Conservation (phyloP, 2,329 filamentous ascomycete species). For the Byssochlamys sp. region DNA sequence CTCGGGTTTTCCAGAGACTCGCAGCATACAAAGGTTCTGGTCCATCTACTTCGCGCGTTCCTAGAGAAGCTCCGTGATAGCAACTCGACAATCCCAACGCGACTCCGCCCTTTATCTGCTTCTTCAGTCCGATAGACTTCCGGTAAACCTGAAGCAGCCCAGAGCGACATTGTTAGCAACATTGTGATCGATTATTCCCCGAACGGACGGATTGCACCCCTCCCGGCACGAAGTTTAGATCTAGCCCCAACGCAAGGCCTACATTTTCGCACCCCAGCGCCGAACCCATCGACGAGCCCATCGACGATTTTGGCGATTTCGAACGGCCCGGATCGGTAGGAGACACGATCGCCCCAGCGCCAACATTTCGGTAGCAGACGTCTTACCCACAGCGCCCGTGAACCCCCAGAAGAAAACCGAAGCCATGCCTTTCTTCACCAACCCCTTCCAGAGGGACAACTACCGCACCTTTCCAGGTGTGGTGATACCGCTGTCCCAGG, state of each 20-base stretch:
- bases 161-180: background rate
- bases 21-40: background rate
- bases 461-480: slow-evolving; percentile 41
- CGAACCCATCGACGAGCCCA: background rate
- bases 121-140: background rate
- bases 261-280: background rate
- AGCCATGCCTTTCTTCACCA: slow-evolving; percentile 27
- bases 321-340: background rate
- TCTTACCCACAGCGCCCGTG: background rate
- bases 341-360: background rate
- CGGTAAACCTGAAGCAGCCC: background rate
- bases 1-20: background rate
- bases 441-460: slow-evolving; percentile 44
- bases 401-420: background rate
- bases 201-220: background rate
- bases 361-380: background rate
- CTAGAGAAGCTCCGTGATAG: background rate
- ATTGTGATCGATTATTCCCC: background rate
- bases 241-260: slow-evolving; percentile 3
- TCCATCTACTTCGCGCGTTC: background rate
- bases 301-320: no score
- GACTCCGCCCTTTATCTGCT: background rate
- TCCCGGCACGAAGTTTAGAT: background rate
- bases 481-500: slow-evolving; percentile 42
- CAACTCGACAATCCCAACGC: background rate